These are phyloP conservation scores for Cystobasidiaceae sp. DNA, from an alignment of 1,284 basidiomycete genomes.

Conservation along the genomic window DNA sequence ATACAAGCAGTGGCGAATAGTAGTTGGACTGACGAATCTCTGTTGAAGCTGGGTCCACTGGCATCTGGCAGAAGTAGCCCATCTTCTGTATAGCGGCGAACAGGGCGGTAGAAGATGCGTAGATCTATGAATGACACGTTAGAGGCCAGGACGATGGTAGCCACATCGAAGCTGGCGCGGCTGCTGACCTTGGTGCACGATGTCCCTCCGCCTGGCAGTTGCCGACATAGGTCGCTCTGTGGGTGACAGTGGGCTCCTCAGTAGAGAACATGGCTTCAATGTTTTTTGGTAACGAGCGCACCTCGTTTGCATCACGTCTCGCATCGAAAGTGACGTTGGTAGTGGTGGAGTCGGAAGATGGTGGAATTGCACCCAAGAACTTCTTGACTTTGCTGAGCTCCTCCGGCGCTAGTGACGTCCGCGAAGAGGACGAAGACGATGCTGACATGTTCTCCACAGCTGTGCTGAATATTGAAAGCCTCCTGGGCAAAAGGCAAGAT, in stretches of 20 bases:
- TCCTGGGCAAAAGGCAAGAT: no score
- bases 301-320: conserved; percentile 24
- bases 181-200: conserved; percentile 22
- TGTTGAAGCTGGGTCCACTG: conserved; percentile 37
- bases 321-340: conserved; percentile 31
- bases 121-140: conserved; percentile 3
- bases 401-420: not conserved
- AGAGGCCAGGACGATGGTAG: not conserved
- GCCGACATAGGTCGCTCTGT: conserved; percentile 26
- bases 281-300: not conserved
- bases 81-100: conserved; percentile 37
- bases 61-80: conserved; percentile 41
- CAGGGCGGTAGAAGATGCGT: conserved; percentile 15
- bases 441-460: not conserved
- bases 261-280: not conserved
- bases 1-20: not conserved
- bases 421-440: not conserved
- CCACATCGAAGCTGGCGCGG: not conserved
- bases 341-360: conserved; percentile 8
- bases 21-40: conserved; percentile 35
- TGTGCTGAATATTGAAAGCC: not conserved
- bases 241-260: not conserved
- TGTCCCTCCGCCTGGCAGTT: conserved; percentile 21
- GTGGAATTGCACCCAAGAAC: conserved; percentile 22
- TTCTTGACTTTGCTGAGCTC: conserved; percentile 16